Evolutionary conservation across 495 filamentous ascomycete species (phyloP).

Genomic region (Darksidea phi): DNA sequence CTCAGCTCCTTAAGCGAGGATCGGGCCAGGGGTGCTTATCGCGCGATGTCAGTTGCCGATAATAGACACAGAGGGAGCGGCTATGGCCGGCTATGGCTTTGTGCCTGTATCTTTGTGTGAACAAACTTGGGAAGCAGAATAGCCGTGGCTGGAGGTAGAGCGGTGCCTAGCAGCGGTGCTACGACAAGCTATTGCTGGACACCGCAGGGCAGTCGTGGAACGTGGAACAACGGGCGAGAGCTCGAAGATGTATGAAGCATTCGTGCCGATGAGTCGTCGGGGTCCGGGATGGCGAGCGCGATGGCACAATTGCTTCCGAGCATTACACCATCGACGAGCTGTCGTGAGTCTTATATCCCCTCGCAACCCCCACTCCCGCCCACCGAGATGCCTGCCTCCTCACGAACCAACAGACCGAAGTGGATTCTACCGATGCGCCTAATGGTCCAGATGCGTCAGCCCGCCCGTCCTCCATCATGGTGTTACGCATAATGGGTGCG

Average conservation of each 20-base stretch:
- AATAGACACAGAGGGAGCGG: no score
- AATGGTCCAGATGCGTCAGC: neutral
- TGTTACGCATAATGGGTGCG: constrained; percentile 23
- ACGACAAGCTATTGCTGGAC: constrained; percentile 3
- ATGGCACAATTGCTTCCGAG: constrained; percentile 34
- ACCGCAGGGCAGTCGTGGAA: neutral
- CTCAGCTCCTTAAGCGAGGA: neutral
- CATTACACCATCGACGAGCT: constrained; percentile 34
- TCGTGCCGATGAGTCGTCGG: neutral
- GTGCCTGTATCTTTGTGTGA: neutral
- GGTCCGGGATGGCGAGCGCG: constrained; percentile 25
- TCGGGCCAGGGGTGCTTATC: no score
- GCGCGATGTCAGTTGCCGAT: no score
- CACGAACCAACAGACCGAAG: constrained; percentile 4
- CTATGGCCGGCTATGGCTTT: no score
- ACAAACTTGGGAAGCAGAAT: neutral
- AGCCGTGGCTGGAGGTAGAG: neutral
- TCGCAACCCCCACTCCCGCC: constrained; percentile 20
- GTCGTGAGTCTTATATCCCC: neutral
- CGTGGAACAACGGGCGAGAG: no score
- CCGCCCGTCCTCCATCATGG: constrained; percentile 18
- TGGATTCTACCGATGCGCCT: constrained; percentile 29
- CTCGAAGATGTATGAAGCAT: no score
- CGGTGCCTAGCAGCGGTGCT: neutral
- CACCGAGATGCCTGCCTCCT: constrained; percentile 1